These are phyloP conservation scores for Symmetrospora coprosmae DNA, from an alignment of 768 basidiomycete species.

Conservation along the genomic window DNA sequence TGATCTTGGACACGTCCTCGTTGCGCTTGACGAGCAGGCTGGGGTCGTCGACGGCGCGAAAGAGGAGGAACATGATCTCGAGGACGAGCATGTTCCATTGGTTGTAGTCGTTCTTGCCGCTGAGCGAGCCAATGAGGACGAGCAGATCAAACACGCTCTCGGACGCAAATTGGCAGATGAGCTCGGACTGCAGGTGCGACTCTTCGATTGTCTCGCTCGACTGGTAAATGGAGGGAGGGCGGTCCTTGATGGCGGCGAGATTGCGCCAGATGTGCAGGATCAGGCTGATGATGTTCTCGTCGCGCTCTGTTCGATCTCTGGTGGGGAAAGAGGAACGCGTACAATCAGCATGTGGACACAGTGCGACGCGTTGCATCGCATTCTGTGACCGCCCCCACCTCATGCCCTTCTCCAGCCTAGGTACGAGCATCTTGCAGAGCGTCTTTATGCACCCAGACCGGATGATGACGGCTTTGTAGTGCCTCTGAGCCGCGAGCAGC, in stretches of 20 bases:
- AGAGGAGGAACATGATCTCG: slow-evolving; percentile 83
- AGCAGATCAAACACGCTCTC: slow-evolving; percentile 63
- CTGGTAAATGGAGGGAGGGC: slow-evolving; percentile 52
- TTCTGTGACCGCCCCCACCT: background rate
- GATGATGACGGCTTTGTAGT: slow-evolving; percentile 74
- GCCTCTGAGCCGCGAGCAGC: slow-evolving; percentile 60
- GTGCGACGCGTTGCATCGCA: background rate
- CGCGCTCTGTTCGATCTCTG: slow-evolving; percentile 57
- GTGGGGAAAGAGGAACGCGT: background rate
- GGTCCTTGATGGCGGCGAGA: slow-evolving; percentile 83
- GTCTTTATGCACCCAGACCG: slow-evolving; percentile 55
- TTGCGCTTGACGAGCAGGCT: slow-evolving; percentile 41
- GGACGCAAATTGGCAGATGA: slow-evolving; percentile 56
- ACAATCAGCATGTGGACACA: background rate
- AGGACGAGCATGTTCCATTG: slow-evolving; percentile 77
- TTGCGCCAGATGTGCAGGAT: slow-evolving; percentile 81
- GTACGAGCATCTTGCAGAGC: slow-evolving; percentile 59
- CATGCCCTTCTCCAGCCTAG: slow-evolving; percentile 55
- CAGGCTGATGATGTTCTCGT: slow-evolving; percentile 73
- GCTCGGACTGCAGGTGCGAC: slow-evolving; percentile 53
- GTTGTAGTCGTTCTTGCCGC: slow-evolving; percentile 64
- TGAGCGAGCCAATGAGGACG: slow-evolving; percentile 69
- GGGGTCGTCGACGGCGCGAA: slow-evolving; percentile 58
- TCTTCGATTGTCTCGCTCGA: slow-evolving; percentile 69
- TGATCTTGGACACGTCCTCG: slow-evolving; percentile 2